Conservation (phyloP, 1,284 basidiomycete genomes). For the Ganoderma lucidum region DNA sequence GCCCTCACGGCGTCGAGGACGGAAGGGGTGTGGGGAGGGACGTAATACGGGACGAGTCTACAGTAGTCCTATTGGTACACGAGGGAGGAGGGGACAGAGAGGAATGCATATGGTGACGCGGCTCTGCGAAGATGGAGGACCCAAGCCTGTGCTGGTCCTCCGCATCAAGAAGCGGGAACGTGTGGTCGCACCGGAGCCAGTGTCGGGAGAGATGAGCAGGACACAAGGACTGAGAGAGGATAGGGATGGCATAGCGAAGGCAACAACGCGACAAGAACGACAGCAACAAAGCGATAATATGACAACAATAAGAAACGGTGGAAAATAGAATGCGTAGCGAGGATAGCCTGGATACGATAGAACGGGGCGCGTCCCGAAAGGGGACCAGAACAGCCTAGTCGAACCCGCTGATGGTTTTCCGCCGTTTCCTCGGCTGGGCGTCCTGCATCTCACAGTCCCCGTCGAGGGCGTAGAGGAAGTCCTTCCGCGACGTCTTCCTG, state of each 20-base stretch:
- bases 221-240: slow-evolving; percentile 11
- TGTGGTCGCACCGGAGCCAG: slow-evolving; percentile 19
- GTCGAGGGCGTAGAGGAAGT: slow-evolving; percentile 36
- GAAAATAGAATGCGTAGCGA: slow-evolving; percentile 4
- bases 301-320: slow-evolving; percentile 13
- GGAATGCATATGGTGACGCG: slow-evolving; percentile 24
- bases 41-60: slow-evolving; percentile 25
- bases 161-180: slow-evolving; percentile 9
- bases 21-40: slow-evolving; percentile 10
- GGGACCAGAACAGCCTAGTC: slow-evolving; percentile 19
- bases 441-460: slow-evolving; percentile 37
- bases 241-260: slow-evolving; percentile 20
- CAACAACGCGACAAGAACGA: slow-evolving; percentile 18
- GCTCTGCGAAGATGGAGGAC: slow-evolving; percentile 15
- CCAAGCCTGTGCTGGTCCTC: slow-evolving; percentile 24
- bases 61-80: slow-evolving; percentile 26
- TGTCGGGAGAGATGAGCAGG: slow-evolving; percentile 16
- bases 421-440: slow-evolving; percentile 36
- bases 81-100: not conserved
- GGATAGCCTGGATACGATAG: not conserved
- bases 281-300: slow-evolving; percentile 23
- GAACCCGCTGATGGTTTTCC: slow-evolving; percentile 38
- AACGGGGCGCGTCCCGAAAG: not conserved
- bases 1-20: not conserved
- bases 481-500: slow-evolving; percentile 37